phyloP scores from a whole-genome alignment of 2,329 filamentous ascomycete species.

The Fusarium anguioides region DNA sequence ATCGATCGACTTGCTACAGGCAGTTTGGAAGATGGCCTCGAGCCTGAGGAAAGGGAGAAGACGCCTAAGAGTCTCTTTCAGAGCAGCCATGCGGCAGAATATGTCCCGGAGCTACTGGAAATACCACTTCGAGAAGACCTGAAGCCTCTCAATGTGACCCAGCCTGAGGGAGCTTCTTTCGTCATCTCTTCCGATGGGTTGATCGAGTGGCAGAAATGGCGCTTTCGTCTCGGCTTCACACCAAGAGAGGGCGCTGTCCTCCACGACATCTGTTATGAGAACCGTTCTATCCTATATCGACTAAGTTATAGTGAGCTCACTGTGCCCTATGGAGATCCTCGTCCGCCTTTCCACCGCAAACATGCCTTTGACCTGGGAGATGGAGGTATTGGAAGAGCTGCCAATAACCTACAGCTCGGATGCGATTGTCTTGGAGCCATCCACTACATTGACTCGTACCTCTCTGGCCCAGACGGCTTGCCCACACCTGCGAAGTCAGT shows the following conservation, averaged over 20 bases:
- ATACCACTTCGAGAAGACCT: slow-evolving; percentile 61
- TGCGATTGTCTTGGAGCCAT: slow-evolving; percentile 78
- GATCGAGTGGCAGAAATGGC: slow-evolving; percentile 74
- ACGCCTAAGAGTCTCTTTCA: slow-evolving; percentile 55
- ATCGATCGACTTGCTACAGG: slow-evolving; percentile 67
- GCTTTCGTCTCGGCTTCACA: slow-evolving; percentile 76
- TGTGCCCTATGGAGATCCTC: slow-evolving; percentile 74
- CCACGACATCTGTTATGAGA: slow-evolving; percentile 75
- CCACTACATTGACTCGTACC: slow-evolving; percentile 69
- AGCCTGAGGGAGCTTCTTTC: slow-evolving; percentile 76
- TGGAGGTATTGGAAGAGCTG: slow-evolving; percentile 71
- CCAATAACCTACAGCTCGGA: slow-evolving; percentile 76
- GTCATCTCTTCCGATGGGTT: slow-evolving; percentile 59
- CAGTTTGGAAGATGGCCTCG: slow-evolving; percentile 58
- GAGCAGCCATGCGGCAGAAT: slow-evolving; percentile 51
- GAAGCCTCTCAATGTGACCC: slow-evolving; percentile 78
- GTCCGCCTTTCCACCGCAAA: slow-evolving; percentile 74
- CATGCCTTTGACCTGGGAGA: slow-evolving; percentile 81
- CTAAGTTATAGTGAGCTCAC: slow-evolving; percentile 76
- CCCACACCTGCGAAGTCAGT: slow-evolving; percentile 66
- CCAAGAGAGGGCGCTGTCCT: slow-evolving; percentile 76
- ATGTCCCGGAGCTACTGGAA: slow-evolving; percentile 63
- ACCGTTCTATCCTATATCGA: slow-evolving; percentile 72
- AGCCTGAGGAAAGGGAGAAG: slow-evolving; percentile 48
- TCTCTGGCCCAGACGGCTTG: slow-evolving; percentile 64